phyloP scores from a whole-genome alignment of 225 moss, liverwort and hornwort genomes.

The Straminergon stramineum region DNA sequence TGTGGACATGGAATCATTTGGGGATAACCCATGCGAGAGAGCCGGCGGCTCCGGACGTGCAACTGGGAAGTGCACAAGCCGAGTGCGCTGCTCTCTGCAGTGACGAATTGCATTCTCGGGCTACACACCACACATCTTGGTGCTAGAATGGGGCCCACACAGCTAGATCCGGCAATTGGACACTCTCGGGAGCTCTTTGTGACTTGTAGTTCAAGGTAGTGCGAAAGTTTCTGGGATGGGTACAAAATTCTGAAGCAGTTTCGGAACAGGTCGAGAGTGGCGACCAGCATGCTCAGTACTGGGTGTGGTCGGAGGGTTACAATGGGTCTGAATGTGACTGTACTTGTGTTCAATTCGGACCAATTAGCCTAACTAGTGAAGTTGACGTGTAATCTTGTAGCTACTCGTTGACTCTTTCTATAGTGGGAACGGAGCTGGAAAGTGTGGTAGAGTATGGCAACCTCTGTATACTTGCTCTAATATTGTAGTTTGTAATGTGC shows the following conservation, averaged over 20 bases:
- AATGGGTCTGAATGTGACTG: neutral
- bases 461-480: neutral
- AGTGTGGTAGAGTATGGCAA: neutral
- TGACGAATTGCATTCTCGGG: neutral
- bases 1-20: slow-evolving; percentile 4
- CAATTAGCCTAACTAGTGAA: neutral
- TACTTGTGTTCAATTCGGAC: neutral
- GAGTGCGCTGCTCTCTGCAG: slow-evolving; percentile 2
- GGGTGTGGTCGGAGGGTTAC: neutral
- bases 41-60: neutral
- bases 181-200: neutral
- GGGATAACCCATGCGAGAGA: neutral
- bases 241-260: neutral
- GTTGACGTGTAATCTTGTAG: neutral
- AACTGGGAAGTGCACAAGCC: neutral
- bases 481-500: neutral
- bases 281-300: neutral
- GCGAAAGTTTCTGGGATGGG: neutral
- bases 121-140: neutral
- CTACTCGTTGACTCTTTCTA: neutral
- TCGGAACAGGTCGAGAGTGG: neutral
- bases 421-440: neutral
- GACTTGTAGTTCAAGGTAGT: neutral
- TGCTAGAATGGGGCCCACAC: slow-evolving; percentile 9
- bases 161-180: slow-evolving; percentile 1